Base-by-base conservation (phyloP, 371 early-diverging fungal genomes). In the Blyttiomyces sp. region DNA sequence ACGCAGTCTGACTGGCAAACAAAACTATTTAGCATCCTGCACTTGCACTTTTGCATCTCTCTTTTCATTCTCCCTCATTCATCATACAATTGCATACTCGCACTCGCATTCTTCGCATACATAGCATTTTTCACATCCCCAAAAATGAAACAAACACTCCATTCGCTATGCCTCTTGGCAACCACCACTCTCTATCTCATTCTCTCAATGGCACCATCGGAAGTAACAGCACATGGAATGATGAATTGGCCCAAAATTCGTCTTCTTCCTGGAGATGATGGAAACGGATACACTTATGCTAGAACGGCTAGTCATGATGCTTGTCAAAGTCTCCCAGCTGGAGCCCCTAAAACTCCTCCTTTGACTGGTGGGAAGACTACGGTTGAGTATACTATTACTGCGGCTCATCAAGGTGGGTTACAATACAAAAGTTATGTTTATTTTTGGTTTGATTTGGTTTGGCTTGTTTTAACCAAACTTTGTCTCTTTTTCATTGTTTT, bases 181-280 rank as follows among this genome's bases (percentile, higher is more conserved):
- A 19, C 34, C 13, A 3, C 28, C 39, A 24, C 52, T 57, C 23
- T 28, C 24, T 28, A 52, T 24, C 21, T 27, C 19, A n/a, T 34
- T 23, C 16, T 43, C 23, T 43, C 55, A n/a, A 4, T 43, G 44
- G 17, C 44, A n/a, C 17, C 23, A 17, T 19, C n/a, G 9, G 44
- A 55, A 42, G 55, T 30, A 2, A 42, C 43, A n/a, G 55, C 55
- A 27, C 55, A 55, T 28, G 55, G 55, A 6, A 21, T 55, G 43
- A 43, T 43, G 44, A 16, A n/a, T 32, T 55, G 23, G 28, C 55
- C 55, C 42, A 55, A 43, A 28, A 43, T 42, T 31, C 42, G 55
- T 9, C 13, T 27, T 6, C 28, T 43, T 4, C 55, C 55, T 1
- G 43, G 44, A 21, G 55, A 55, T 45, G 44, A 55, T 43, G 44